phyloP scores from a whole-genome alignment of 2,329 filamentous ascomycete species.

The Scopulariopsis brevicaulis region DNA sequence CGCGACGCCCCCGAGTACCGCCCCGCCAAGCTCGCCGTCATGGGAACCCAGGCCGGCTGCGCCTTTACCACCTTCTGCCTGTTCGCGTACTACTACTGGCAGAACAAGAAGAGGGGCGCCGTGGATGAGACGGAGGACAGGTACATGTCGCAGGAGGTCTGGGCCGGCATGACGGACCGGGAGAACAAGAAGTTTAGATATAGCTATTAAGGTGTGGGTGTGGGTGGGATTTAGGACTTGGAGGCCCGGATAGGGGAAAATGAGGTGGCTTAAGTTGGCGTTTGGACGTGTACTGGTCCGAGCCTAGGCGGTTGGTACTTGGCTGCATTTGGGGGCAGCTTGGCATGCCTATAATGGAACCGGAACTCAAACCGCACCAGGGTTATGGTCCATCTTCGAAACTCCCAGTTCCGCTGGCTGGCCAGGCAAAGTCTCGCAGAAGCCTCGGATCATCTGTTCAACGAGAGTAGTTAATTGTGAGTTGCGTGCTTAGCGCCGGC shows the following conservation, averaged over 20 bases:
- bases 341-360: too few relatives aligned
- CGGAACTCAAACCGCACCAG: too few relatives aligned
- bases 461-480: too few relatives aligned
- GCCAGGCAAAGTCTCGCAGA: too few relatives aligned
- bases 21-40: constrained; percentile 19
- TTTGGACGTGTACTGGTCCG: not conserved
- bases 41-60: constrained; percentile 35
- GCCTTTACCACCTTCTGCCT: constrained; percentile 28
- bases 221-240: not conserved
- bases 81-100: constrained; percentile 37
- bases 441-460: too few relatives aligned
- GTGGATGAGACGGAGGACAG: constrained; percentile 24
- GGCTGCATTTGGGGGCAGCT: not conserved
- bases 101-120: constrained; percentile 26
- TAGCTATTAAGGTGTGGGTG: constrained; percentile 19
- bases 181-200: constrained; percentile 48
- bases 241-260: not conserved
- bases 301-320: not conserved
- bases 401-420: too few relatives aligned
- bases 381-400: too few relatives aligned
- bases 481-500: too few relatives aligned
- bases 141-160: constrained; percentile 29
- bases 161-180: constrained; percentile 39
- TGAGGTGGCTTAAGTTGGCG: not conserved
- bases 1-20: constrained; percentile 19